Evolutionary conservation across 2,329 filamentous ascomycete genomes (phyloP), one percentile per base, ranked within the genome.

Genomic region (Penicillium paneum): DNA sequence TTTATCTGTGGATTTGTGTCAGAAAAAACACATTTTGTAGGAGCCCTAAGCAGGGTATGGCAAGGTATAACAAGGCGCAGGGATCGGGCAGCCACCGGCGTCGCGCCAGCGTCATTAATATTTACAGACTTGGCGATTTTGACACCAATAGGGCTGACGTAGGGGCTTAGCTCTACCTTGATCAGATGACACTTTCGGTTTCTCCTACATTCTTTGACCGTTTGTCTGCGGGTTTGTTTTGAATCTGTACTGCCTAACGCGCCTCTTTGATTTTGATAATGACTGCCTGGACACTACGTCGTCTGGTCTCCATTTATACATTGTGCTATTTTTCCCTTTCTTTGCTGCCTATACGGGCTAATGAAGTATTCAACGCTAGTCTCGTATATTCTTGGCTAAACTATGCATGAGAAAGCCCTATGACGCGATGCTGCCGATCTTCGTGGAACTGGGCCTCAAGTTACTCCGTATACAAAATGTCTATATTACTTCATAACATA

Each of bases 21-120:
- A 50, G 29, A 15, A 26, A 24, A 13, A 21, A 13, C 17, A 6
- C 17, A 11, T 39, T 19, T 26, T 45, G 13, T 32, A 28, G 10
- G 21, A 32, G 11, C 28, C 28, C 8, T 7, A 54, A 40, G n/a
- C 34, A 42, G 44, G 24, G 42, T 26, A 32, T 48, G 36, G 29
- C 35, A 50, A 44, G 26, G 19, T 41, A 43, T 43, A 46, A 48
- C 34, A 40, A 29, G 7, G 35, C 19, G 28, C 34, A 51, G 48
- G 48, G 39, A 42, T 38, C 34, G 42, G 13, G 49, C 59, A 64
- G 59, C 62, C 62, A 64, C 57, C 40, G 47, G 54, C 56, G 57
- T 64, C 51, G 59, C 49, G 36, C 42, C 36, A 42, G 57, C 62
- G 61, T 64, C 62, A 64, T 63, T 46, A 51, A 26, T 17, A 31